Base-by-base conservation (phyloP, 2,329 filamentous ascomycete species). In the Alternaria sp. region DNA sequence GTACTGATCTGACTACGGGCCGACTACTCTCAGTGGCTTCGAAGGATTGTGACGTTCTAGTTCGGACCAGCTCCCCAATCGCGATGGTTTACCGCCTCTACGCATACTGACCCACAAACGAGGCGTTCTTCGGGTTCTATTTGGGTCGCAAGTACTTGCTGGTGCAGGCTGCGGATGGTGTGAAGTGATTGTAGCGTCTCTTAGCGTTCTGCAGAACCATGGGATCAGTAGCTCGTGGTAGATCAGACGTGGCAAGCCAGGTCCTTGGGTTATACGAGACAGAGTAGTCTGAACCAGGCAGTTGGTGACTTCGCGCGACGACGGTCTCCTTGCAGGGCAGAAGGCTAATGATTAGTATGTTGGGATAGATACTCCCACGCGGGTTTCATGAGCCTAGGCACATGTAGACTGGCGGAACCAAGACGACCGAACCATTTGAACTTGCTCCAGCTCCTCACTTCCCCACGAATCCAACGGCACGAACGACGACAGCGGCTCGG, bases 251-350 rank as follows among this genome's bases (percentile, higher is more conserved):
- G 26, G 25, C 20, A 43, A 63, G 49, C 49, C 60, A 11, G 60
- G 56, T 63, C 41, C n/a, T 47, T 58, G 60, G 60, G 55, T 54
- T 33, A 45, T 33, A 55, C 30, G 21, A 25, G 26, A 45, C 26
- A 33, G n/a, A 26, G 33, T 20, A 46, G 30, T 45, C 41, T 30
- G 14, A 30, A 23, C 49, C 55, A 44, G 26, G 25, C 25, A 55
- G 49, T 25, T 60, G 49, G 60, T 50, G 60, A 55, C 44, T 37
- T 44, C 20, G 25, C 20, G 10, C 41, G 23, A 43, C 49, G 18
- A 21, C 47, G 26, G n/a, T 26, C 47, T 25, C 18, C n/a, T 47
- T 58, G 59, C 6, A 43, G 51, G 37, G n/a, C n/a, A 25, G 14
- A 43, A 28, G 25, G 28, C 47, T 45, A 60, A 26, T 28, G n/a